Percentiles rank a stretch among this genome's conserved stretches.
phyloP scores from a whole-genome alignment of 306 rosid species.

The Myrica gale region DNA sequence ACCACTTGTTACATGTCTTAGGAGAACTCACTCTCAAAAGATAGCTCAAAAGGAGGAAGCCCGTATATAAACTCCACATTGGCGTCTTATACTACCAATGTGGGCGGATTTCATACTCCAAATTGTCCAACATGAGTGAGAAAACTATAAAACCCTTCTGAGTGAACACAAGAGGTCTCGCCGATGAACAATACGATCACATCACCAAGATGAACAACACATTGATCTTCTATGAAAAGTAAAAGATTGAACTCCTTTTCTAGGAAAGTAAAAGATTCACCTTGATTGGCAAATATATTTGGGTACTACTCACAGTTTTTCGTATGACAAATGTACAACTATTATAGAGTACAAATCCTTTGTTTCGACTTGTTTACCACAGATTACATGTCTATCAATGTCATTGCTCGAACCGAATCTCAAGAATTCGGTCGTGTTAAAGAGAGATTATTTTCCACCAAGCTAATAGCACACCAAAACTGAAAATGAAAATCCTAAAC shows the following conservation, averaged over 20 bases:
- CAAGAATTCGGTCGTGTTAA: neutral
- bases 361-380: neutral
- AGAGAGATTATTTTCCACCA: slow-evolving; percentile 5
- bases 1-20: too few species aligned
- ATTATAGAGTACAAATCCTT: neutral
- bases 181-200: neutral
- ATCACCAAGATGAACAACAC: neutral
- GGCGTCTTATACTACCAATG: too few species aligned
- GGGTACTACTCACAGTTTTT: slow-evolving; percentile 4
- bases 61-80: too few species aligned
- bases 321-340: neutral
- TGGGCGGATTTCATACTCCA: too few species aligned
- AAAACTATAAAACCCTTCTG: neutral
- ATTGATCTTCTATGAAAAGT: neutral
- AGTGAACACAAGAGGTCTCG: slow-evolving; percentile 9
- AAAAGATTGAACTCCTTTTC: slow-evolving; percentile 2
- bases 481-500: slow-evolving; percentile 13
- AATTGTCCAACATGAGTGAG: too few species aligned
- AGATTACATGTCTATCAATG: neutral
- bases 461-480: neutral
- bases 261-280: too few species aligned
- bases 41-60: too few species aligned
- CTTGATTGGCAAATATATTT: neutral
- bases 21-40: too few species aligned
- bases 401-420: neutral